Evolutionary conservation across 179 eudicot species (phyloP), one percentile per base, ranked within the genome.

Genomic region (Silene coronaria): DNA sequence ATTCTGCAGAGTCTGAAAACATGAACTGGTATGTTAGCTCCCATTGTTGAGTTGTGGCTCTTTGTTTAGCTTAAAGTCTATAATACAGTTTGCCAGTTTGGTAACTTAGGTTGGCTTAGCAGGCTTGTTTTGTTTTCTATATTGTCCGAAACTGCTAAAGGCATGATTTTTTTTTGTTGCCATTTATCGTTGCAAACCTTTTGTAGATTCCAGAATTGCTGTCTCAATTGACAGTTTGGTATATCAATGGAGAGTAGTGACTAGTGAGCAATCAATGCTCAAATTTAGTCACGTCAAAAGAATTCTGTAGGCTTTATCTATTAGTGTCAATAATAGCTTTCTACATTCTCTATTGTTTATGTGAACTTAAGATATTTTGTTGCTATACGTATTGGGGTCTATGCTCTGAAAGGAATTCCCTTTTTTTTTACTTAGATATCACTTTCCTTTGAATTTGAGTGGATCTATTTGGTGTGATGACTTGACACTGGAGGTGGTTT

Each of bases 1-100:
- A 91, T 67, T 86, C 87, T 57, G 96, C 96, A 22, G 96, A 91
- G 77, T 91, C 96, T 76, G 96, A 91, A 83, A 91, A 91, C 67
- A 91, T 91, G 87, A 78, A 78, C 77, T 85, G 88, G 88, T 85
- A 82, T 74, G 70, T 10, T 53, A n/a, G 55, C 48, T 27, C 60
- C 55, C 23, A 21, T 19, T 60, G 46, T 11, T 74, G 26, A 48
- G 23, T 6, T 17, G 22, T 28, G 23, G 34, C 36, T 22, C 42
- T 64, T 66, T 42, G 10, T n/a, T 66, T 34, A 66, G 24, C n/a
- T 27, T 42, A 66, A 32, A 65, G 42, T 30, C 6, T 27, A 60
- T 34, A 30, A 21, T 36, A n/a, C 36, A 2, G 48, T 42, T 42
- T 42, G 48, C 48, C 48, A 42, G 48, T 42, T 42, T 42, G 48